Conservation (phyloP, 2,329 filamentous ascomycete species). For the Claviceps humidiphila region DNA sequence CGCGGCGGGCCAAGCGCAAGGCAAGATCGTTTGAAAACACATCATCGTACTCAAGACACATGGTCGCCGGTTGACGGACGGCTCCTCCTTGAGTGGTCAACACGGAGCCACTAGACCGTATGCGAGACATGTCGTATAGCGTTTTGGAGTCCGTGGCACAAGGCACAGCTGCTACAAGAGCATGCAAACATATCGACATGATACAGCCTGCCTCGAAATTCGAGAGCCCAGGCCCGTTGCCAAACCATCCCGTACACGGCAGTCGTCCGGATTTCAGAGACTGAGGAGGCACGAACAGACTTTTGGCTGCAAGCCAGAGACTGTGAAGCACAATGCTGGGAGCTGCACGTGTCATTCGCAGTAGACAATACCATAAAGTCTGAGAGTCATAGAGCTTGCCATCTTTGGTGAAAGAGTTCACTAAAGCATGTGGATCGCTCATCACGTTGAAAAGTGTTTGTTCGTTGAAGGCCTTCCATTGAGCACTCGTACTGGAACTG, state of each 20-base stretch:
- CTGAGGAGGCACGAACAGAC: conserved; percentile 43
- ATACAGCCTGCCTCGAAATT: conserved; percentile 38
- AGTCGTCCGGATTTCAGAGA: conserved; percentile 27
- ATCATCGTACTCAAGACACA: conserved; percentile 50
- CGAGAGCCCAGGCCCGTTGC: conserved; percentile 13
- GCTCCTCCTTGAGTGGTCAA: conserved; percentile 32
- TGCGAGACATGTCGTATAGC: conserved; percentile 46
- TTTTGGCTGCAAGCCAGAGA: conserved; percentile 47
- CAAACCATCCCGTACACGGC: conserved; percentile 5
- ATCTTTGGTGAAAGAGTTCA: conserved; percentile 43
- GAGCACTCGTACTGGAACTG: conserved; percentile 13
- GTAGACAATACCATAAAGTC: conserved; percentile 49
- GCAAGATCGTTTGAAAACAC: conserved; percentile 48
- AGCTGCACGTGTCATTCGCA: conserved; percentile 42
- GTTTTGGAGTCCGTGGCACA: conserved; percentile 32
- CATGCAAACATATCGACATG: conserved; percentile 49
- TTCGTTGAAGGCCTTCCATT: conserved; percentile 49
- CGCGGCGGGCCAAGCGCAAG: conserved; percentile 41
- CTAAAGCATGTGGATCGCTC: conserved; percentile 39
- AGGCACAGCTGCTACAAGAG: conserved; percentile 45
- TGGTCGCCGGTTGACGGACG: conserved; percentile 30
- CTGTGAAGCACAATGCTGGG: conserved; percentile 49
- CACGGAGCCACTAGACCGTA: conserved; percentile 40
- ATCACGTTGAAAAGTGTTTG: conserved; percentile 53
- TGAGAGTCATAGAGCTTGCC: conserved; percentile 45